Evolutionary conservation across 495 filamentous ascomycete species (phyloP).

Genomic region (Hyaloscypha variabilis): DNA sequence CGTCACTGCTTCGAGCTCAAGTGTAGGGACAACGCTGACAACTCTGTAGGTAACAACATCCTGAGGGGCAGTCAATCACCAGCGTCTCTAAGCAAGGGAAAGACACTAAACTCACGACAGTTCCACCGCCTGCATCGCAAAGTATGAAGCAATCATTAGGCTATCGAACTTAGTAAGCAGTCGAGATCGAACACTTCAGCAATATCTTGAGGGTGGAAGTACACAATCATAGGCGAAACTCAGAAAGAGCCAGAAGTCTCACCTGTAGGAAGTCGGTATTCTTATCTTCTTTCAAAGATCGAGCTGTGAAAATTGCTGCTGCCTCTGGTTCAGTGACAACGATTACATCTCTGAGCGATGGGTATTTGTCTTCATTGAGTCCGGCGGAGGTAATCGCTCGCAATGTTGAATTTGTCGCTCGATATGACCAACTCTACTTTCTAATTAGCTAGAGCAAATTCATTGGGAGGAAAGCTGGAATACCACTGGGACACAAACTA

Average conservation of each 20-base stretch:
- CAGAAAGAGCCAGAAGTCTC: neutral
- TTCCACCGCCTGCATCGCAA: conserved; percentile 28
- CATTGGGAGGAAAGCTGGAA: neutral
- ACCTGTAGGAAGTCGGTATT: conserved; percentile 11
- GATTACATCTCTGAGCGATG: conserved; percentile 6
- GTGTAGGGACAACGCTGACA: conserved; percentile 7
- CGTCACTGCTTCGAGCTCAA: conserved; percentile 14
- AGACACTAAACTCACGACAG: conserved; percentile 21
- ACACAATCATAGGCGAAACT: neutral
- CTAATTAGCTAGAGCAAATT: neutral
- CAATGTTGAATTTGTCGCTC: conserved; percentile 13
- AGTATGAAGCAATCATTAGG: conserved; percentile 21
- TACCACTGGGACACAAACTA: conserved; percentile 15
- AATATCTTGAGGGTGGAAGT: no score
- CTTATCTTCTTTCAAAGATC: conserved; percentile 15
- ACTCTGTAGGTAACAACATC: conserved; percentile 19
- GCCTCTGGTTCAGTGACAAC: conserved; percentile 21
- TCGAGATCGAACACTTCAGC: neutral
- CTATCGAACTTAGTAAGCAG: conserved; percentile 11
- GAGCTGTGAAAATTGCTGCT: conserved; percentile 21
- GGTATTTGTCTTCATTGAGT: conserved; percentile 12
- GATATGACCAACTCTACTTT: conserved; percentile 14
- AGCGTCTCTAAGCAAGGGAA: neutral
- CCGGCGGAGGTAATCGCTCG: conserved; percentile 11
- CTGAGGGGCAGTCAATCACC: neutral